These are phyloP conservation scores for Cornus florida DNA, from an alignment of 148 eudicot genomes.

Conservation along the genomic window DNA sequence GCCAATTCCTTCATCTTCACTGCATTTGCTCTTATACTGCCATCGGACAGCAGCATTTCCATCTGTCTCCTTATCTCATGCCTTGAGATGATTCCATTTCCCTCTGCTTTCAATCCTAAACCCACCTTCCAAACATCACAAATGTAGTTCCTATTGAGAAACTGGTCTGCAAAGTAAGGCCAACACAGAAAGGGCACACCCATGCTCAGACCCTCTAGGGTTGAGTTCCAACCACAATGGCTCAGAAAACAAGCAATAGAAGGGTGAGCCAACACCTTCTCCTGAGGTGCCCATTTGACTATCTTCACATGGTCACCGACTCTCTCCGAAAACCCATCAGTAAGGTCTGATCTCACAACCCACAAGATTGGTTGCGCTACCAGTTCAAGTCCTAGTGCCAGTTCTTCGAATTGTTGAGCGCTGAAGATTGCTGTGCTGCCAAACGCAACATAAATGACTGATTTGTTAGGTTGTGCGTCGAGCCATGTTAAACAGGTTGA, in stretches of 20 bases:
- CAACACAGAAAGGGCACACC: slow-evolving; percentile 15
- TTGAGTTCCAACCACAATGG: slow-evolving; percentile 18
- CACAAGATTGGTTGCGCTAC: slow-evolving; percentile 14
- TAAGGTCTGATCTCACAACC: slow-evolving; percentile 19
- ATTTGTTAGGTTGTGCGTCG: slow-evolving; percentile 11
- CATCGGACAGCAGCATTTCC: slow-evolving; percentile 7
- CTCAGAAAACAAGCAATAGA: slow-evolving; percentile 9
- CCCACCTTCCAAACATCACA: slow-evolving; percentile 13
- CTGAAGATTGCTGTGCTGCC: slow-evolving; percentile 22
- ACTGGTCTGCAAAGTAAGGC: slow-evolving; percentile 13
- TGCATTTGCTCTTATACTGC: slow-evolving; percentile 6
- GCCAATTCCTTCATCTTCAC: slow-evolving; percentile 22
- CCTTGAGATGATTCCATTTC: slow-evolving; percentile 16
- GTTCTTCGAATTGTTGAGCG: slow-evolving; percentile 18
- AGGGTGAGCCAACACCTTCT: slow-evolving; percentile 10
- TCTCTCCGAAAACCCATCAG: slow-evolving; percentile 12
- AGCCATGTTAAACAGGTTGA: slow-evolving; percentile 26
- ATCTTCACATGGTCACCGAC: slow-evolving; percentile 13
- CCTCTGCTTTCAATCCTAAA: background rate
- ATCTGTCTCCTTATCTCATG: slow-evolving; percentile 17
- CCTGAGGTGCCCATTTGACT: slow-evolving; percentile 16
- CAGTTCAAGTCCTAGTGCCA: slow-evolving; percentile 24
- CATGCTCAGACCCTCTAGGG: slow-evolving; percentile 1
- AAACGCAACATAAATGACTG: slow-evolving; percentile 21
- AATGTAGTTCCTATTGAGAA: background rate